phyloP scores from a whole-genome alignment of 176 grass and related monocot species.

The Pharus latifolius region DNA sequence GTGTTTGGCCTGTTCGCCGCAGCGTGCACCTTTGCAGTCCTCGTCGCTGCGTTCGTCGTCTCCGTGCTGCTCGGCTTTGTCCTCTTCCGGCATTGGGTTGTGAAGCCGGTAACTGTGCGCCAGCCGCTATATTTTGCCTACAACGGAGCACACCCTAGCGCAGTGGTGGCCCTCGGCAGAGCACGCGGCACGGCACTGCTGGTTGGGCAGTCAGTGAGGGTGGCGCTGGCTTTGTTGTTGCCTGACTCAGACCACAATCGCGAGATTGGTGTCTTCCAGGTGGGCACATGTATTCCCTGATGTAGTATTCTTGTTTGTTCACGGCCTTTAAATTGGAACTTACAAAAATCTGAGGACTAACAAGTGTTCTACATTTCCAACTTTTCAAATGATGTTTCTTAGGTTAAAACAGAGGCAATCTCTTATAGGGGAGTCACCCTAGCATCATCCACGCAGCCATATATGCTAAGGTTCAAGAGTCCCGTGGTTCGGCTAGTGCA shows the following conservation, averaged over 20 bases:
- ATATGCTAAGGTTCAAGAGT: slow-evolving; percentile 35
- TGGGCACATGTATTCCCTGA: too few species aligned
- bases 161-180: background rate
- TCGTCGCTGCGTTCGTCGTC: background rate
- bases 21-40: background rate
- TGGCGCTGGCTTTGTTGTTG: slow-evolving; percentile 17
- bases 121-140: slow-evolving; percentile 25
- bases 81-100: slow-evolving; percentile 18
- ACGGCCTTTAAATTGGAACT: too few species aligned
- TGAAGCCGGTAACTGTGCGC: slow-evolving; percentile 22
- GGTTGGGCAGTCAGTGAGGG: slow-evolving; percentile 4
- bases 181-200: background rate
- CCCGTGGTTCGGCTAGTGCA: slow-evolving; percentile 9
- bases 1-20: slow-evolving; percentile 14
- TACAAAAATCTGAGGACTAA: too few species aligned
- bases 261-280: slow-evolving; percentile 36
- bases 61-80: slow-evolving; percentile 14
- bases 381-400: background rate
- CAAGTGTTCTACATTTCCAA: too few species aligned
- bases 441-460: background rate
- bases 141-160: slow-evolving; percentile 18
- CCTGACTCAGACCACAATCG: slow-evolving; percentile 28
- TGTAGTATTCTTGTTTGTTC: too few species aligned
- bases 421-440: slow-evolving; percentile 5
- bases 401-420: slow-evolving; percentile 28